These are phyloP conservation scores for Trypanosoma congolense DNA, from an alignment of 208 protist genomes.

Conservation along the genomic window DNA sequence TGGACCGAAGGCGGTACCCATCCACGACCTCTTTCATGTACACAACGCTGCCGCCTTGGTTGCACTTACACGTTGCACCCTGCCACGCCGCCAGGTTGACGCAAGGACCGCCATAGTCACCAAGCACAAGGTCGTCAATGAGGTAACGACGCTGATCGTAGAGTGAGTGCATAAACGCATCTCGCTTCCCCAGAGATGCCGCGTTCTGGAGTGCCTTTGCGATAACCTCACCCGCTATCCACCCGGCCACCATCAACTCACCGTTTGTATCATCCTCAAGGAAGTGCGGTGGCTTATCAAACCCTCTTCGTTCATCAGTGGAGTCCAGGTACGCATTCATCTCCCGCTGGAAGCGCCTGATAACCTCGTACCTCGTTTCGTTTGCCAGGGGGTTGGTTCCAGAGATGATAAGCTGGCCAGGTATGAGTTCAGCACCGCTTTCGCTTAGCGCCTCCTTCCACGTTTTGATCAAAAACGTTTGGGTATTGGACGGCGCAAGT, in stretches of 20 bases:
- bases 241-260: conserved; percentile 36
- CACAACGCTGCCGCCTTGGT: conserved; percentile 12
- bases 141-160: conserved; percentile 22
- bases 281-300: conserved; percentile 4
- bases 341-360: conserved; percentile 16
- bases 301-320: neutral
- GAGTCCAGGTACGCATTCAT: conserved; percentile 6
- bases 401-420: conserved; percentile 5
- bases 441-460: neutral
- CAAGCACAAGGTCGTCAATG: conserved; percentile 22
- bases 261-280: conserved; percentile 16
- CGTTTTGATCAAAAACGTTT: neutral
- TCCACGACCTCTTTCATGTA: conserved; percentile 15
- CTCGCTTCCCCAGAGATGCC: neutral
- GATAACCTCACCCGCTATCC: conserved; percentile 30
- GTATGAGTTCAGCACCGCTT: neutral
- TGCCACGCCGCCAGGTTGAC: neutral
- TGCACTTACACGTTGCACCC: conserved; percentile 15
- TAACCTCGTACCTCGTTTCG: conserved; percentile 32
- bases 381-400: conserved; percentile 14
- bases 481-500: neutral
- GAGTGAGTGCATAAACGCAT: conserved; percentile 14
- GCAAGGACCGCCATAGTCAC: conserved; percentile 19
- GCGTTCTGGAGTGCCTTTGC: conserved; percentile 14
- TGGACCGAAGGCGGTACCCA: neutral